Evolutionary conservation across 371 early-diverging fungal species (phyloP), one percentile per base, ranked within the genome.

Genomic region (Saksenaea vasiformis): DNA sequence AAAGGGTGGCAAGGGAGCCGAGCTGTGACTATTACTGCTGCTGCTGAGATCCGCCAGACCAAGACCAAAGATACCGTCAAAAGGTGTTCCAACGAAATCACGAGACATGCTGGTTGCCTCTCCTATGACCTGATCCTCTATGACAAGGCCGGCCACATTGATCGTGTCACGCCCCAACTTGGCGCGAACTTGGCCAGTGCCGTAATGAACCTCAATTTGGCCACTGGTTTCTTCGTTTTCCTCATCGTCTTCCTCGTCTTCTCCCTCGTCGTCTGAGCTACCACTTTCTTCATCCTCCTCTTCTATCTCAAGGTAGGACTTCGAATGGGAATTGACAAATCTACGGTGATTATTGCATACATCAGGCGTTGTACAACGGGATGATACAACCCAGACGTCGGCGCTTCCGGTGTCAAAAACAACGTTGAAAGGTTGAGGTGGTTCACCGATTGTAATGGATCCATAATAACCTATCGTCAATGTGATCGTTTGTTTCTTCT

Each of bases 311-410:
- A 27, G 28, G 26, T 73, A 67, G 0, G 77, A 54, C 0, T 27
- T 24, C 0, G 72, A 74, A 2, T 44, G 51, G 4, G 56, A 17
- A 3, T 59, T 35, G 24, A 60, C 39, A 38, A 65, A 79, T 38
- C 71, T 60, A 14, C 60, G 58, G 14, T 75, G 76, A 22, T 61
- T 51, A 5, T 34, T 27, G 37, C 79, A 79, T 1, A 74, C 56
- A 1, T 93, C 90, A 53, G 91, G 90, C 0, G 91, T 91, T 28
- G 74, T 68, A 83, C 98, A 98, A 60, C 89, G 81, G 1, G 91
- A 88, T 15, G 95, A 95, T 0, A 98, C 96, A n/a, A 98, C 95
- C 93, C 93, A 91, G 39, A 90, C 61, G 60, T 91, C 87, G 26
- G 88, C 77, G 26, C 90, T 90, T 0, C 92, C 93, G 0, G 92